Evolutionary conservation across 371 early-diverging fungal species (phyloP), one percentile per base, ranked within the genome.

Genomic region (Apophysomyces trapeziformis): DNA sequence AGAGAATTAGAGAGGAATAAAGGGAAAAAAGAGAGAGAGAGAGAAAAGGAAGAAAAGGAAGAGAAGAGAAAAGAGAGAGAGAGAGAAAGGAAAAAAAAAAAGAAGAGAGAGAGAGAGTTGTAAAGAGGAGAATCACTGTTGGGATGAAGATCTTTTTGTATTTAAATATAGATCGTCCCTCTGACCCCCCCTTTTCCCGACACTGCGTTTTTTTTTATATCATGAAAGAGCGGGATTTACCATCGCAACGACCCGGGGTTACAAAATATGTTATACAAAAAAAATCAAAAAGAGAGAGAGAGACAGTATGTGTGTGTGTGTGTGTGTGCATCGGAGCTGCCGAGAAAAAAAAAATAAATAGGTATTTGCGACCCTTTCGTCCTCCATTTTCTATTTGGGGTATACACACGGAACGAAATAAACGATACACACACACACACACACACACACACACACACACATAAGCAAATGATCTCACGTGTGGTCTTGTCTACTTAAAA

Each of bases 1-100:
- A 35, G 36, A 26, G 38, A 26, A 54, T 26, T 26, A 26, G 32
- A 26, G 3, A 26, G 32, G 32, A 26, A 26, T 26, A 60, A 63
- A 44, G 60, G 37, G 36, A 37, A 43, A 13, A 12, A 1, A 12
- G 1, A 41, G n/a, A 12, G 60, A 43, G 41, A 26, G 26, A 26
- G 60, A 58, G 58, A 11, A 32, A 60, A 60, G n/a, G 11, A 37
- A 62, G 47, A 62, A 62, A 61, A 26, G 26, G 26, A 61, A 61
- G 18, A 13, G 41, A 26, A 61, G 26, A 38, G 14, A 21, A 16
- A 8, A 8, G 39, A 14, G 46, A n/a, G 46, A 45, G 45, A 16
- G 12, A 18, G 46, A 45, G 46, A 45, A 18, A 45, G 46, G 46
- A 45, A 45, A 45, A 26, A 26, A 2, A 26, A 26, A 26, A 26